Percentiles rank a stretch among this genome's conserved stretches.
Conservation (phyloP, 768 basidiomycete genomes). For the Phlebiopsis gigantea region DNA sequence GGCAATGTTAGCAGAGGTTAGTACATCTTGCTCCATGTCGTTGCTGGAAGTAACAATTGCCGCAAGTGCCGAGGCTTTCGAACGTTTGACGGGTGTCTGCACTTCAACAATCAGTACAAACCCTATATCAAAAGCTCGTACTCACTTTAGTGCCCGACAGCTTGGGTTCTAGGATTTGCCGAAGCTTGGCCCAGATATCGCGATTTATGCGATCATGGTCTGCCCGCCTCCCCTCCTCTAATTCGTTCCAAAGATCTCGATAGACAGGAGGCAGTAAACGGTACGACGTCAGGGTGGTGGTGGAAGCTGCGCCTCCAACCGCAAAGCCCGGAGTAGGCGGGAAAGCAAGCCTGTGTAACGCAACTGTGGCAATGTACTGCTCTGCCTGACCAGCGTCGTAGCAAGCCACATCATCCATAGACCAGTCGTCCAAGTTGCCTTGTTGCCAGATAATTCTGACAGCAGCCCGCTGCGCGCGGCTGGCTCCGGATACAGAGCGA, state of each 20-base stretch:
- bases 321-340: constrained; percentile 61
- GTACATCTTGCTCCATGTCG: neutral
- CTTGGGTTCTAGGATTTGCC: constrained; percentile 60
- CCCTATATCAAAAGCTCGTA: neutral
- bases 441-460: constrained; percentile 73
- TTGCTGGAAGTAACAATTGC: neutral
- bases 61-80: neutral
- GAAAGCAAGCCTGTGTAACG: constrained; percentile 74
- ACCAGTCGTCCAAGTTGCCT: constrained; percentile 56
- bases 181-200: constrained; percentile 63
- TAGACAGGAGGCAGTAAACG: constrained; percentile 76
- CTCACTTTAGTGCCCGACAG: constrained; percentile 39
- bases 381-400: constrained; percentile 74
- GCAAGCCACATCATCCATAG: constrained; percentile 85
- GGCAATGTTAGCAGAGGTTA: constrained; percentile 34
- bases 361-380: constrained; percentile 84
- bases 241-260: constrained; percentile 89
- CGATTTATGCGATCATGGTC: constrained; percentile 63
- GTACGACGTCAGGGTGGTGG: constrained; percentile 59
- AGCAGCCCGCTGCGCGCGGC: constrained; percentile 68
- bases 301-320: constrained; percentile 37
- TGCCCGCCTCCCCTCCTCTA: constrained; percentile 59
- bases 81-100: constrained; percentile 1
- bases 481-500: constrained; percentile 55
- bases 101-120: too few species aligned